Evolutionary conservation across 495 filamentous ascomycete species (phyloP).

Genomic region (Chlorociboria aeruginascens): DNA sequence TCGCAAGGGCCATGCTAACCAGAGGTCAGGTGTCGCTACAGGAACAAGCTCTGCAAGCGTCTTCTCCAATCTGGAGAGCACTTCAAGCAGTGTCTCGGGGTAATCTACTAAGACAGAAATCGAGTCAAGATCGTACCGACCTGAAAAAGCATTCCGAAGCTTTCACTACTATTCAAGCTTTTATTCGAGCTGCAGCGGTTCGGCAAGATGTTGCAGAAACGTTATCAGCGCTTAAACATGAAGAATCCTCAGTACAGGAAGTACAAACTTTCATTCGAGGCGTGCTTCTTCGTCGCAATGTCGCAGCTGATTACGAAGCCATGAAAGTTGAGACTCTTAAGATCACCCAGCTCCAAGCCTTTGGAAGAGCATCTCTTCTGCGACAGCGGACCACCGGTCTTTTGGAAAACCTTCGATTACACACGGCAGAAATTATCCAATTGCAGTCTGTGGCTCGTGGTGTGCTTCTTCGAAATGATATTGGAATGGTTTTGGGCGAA

Average conservation of each 20-base stretch:
- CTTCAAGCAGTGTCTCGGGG: slow-evolving; percentile 42
- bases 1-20: slow-evolving; percentile 29
- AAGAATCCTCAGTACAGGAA: slow-evolving; percentile 30
- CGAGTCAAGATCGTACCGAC: slow-evolving; percentile 26
- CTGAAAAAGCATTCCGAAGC: slow-evolving; percentile 25
- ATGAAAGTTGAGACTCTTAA: slow-evolving; percentile 44
- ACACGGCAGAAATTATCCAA: slow-evolving; percentile 43
- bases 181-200: slow-evolving; percentile 34
- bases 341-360: slow-evolving; percentile 59
- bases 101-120: slow-evolving; percentile 29
- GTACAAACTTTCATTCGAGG: slow-evolving; percentile 38
- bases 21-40: slow-evolving; percentile 30
- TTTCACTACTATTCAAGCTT: slow-evolving; percentile 39
- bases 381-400: slow-evolving; percentile 39
- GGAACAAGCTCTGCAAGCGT: slow-evolving; percentile 20
- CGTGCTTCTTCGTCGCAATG: slow-evolving; percentile 36
- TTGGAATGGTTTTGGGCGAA: slow-evolving; percentile 57
- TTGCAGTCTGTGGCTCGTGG: slow-evolving; percentile 69
- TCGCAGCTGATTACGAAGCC: slow-evolving; percentile 38
- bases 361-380: slow-evolving; percentile 49
- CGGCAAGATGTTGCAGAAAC: slow-evolving; percentile 32
- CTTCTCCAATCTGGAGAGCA: slow-evolving; percentile 16
- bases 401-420: slow-evolving; percentile 43
- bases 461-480: slow-evolving; percentile 59
- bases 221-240: slow-evolving; percentile 27